phyloP scores from a whole-genome alignment of 1,284 basidiomycete genomes.

The Papiliotrema laurentii region DNA sequence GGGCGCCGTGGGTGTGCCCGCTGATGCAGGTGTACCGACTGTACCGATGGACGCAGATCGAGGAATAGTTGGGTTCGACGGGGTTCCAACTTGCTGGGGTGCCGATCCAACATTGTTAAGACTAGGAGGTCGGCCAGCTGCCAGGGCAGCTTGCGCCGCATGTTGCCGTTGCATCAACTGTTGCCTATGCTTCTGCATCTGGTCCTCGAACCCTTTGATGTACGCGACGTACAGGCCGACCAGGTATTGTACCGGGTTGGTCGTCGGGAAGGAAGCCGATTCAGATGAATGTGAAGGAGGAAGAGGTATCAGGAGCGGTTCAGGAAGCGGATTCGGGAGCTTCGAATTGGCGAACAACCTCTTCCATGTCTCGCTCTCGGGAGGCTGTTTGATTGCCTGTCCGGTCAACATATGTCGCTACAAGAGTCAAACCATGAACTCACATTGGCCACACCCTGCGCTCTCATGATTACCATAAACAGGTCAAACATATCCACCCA shows the following conservation, averaged over 20 bases:
- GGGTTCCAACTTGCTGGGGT: background rate
- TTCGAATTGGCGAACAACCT: constrained; percentile 16
- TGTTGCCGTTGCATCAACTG: constrained; percentile 3
- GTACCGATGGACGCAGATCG: too few species aligned
- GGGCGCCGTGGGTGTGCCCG: background rate
- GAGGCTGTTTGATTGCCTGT: constrained; percentile 15
- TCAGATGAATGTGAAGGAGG: constrained; percentile 17
- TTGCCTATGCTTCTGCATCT: constrained; percentile 28
- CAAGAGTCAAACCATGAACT: constrained; percentile 5
- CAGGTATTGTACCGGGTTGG: constrained; percentile 31
- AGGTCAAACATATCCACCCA: constrained; percentile 39
- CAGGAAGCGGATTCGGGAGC: constrained; percentile 30
- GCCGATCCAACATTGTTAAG: constrained; percentile 2
- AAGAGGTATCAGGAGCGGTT: constrained; percentile 14
- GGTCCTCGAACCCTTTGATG: constrained; percentile 36
- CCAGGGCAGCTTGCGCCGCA: constrained; percentile 5
- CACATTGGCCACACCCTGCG: constrained; percentile 25
- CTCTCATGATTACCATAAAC: constrained; percentile 31
- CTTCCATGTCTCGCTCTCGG: constrained; percentile 29
- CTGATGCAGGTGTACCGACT: background rate
- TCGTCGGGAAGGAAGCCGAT: constrained; percentile 14
- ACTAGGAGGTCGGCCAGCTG: constrained; percentile 5
- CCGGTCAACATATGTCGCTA: background rate
- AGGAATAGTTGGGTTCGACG: too few species aligned
- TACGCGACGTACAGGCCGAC: constrained; percentile 33